These are phyloP conservation scores for Citrus australasica DNA, from an alignment of 345 rosid species.

Conservation along the genomic window DNA sequence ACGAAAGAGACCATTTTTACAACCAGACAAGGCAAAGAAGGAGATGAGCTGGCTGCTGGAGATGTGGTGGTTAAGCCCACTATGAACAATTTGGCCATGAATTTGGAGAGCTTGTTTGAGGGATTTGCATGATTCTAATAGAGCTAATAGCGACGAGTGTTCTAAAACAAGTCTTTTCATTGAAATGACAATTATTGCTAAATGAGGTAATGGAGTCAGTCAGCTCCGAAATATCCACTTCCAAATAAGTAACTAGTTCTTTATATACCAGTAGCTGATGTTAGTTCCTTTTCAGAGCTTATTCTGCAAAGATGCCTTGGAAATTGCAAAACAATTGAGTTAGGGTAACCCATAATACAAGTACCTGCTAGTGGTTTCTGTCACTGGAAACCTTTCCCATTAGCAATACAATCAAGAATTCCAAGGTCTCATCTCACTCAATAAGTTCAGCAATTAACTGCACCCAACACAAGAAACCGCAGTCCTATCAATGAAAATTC, in stretches of 20 bases:
- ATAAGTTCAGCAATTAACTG: slow-evolving; percentile 7
- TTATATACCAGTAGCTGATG: not conserved
- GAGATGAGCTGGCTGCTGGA: slow-evolving; percentile 30
- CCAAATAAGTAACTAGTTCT: not conserved
- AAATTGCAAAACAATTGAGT: not conserved
- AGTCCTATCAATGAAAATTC: not conserved
- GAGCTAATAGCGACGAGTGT: not conserved
- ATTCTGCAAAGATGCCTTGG: not conserved
- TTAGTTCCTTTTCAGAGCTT: not conserved
- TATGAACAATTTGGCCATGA: slow-evolving; percentile 28
- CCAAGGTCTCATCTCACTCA: not conserved
- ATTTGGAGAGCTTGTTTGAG: slow-evolving; percentile 32
- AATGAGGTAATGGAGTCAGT: not conserved
- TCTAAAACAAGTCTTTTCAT: slow-evolving; percentile 9
- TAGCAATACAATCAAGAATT: not conserved
- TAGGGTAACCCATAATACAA: not conserved
- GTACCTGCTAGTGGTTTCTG: not conserved
- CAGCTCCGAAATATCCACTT: not conserved
- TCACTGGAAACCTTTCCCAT: not conserved
- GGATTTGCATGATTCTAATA: slow-evolving; percentile 33
- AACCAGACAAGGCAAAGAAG: slow-evolving; percentile 30
- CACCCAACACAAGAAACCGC: not conserved
- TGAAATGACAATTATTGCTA: not conserved
- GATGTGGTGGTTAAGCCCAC: slow-evolving; percentile 8
- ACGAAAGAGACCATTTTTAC: slow-evolving; percentile 19